Evolutionary conservation across 306 rosid species (phyloP), one percentile per base, ranked within the genome.

Genomic region (Bauhinia variegata): DNA sequence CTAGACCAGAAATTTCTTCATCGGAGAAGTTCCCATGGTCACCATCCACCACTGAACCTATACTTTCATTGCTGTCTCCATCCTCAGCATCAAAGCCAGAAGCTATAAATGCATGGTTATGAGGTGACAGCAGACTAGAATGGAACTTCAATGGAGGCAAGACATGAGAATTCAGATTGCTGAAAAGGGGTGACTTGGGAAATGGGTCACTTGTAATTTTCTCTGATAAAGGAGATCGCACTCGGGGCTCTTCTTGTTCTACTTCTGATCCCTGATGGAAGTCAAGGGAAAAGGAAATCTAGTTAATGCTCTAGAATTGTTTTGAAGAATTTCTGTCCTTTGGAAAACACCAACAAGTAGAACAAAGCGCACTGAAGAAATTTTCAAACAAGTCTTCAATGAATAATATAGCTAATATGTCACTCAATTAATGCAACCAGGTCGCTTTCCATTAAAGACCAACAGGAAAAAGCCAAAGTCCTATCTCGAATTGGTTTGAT

Each of bases 91-190:
- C 51, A 6, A 67, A 31, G n/a, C 73, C 54, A 0, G 75, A 73
- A 55, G 82, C 65, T 5, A 41, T 76, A 60, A 81, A 80, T 10
- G 68, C 62, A 19, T 56, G 73, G 39, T 79, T 74, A 9, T 50
- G 89, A 16, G 90, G 85, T 5, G 89, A 32, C 2, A 88, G 81
- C 59, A 90, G 68, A 34, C 84, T 70, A 8, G 90, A 68, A 56
- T 83, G 88, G 70, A 88, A 86, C 63, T 90, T 93, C 23, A 85
- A 72, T 0, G 99, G 97, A 54, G 99, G 99, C 19, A 90, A 69
- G 68, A 63, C 67, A 4, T 80, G 89, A 58, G 89, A 79, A 58
- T 32, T 60, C 50, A 78, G 73, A 54, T 65, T 66, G 54, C 49
- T 88, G 60, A 41, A 47, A 14, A 78, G 56, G 9, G 96, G 92